Base-by-base conservation (phyloP, 768 basidiomycete genomes). In the Mycena amicta region DNA sequence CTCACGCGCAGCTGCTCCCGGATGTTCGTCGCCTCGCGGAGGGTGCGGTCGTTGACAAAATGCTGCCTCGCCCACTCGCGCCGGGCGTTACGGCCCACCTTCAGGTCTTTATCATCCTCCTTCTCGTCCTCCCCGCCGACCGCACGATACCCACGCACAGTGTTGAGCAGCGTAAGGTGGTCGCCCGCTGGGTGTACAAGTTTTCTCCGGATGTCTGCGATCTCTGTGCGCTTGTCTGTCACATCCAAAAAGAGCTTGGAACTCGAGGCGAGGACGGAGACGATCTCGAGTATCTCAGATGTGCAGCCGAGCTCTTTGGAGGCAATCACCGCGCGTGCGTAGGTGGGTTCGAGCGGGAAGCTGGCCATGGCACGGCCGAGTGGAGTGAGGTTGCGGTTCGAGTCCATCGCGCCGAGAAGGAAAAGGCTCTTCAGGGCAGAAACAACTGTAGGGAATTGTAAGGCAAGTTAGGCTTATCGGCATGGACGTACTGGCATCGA, bases 301-400 rank as follows among this genome's bases (percentile, higher is more conserved):
- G 89, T 84, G 74, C 93, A 98, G 1, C 81, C 82, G 53, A 87
- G 75, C 20, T 83, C 80, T 67, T 84, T 82, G 1, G 96, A 91
- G 15, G 90, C 89, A 53, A 98, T 76, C 29, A 98, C 74, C 40
- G 89, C 83, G 28, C 93, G 86, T 0, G 95, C 85, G 54, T 87
- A 83, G 29, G 84, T 75, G 1, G 96, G 94, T 64, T 98, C 94
- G n/a, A 97, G 83, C 2, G 97, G 97, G 68, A 95, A 93, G n/a
- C 77, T 68, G 3, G 94, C 88, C 92, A 99, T 98, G 60, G 86
- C 76, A 4, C 85, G 83, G 2, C 97, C 97, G 3, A 90, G 71
- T 0, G 77, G 65, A 0, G 95, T 97, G 52, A 99, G 77, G 4
- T 68, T 68, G 57, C 84, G 86, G 16, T 80, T 78, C 31, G 81